Evolutionary conservation across 2,329 filamentous ascomycete genomes (phyloP), one percentile per base, ranked within the genome.

Genomic region (Penicillium frequentans): DNA sequence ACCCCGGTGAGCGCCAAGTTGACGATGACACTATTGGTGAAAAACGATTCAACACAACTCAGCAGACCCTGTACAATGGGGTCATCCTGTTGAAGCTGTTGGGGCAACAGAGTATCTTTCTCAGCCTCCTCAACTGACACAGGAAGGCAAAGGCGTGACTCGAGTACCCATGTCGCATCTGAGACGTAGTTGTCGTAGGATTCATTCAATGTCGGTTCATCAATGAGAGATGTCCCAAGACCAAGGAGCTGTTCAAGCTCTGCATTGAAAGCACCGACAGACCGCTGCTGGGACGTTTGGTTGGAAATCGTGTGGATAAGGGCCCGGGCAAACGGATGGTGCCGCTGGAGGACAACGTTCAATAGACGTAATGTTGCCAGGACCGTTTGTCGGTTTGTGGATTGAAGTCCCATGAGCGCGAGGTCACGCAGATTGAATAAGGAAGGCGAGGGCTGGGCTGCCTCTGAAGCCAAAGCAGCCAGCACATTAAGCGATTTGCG

Each of bases 341-440:
- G 93, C 63, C 91, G 86, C 70, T 89, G 88, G 56, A 98, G 80
- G 61, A 99, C 90, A 11, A 91, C 87, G 3, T 91, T 93, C 16
- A 96, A 84, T 7, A 99, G 82, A 64, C 93, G 92, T 46, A 99
- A 80, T 0, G 93, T 96, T 11, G 96, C 91, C 61, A 91, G 87
- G 16, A 96, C 89, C 1, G 95, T 98, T 70, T 97, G 93, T 52
- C 90, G 84, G 67, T 95, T 97, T 45, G 84, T 82, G 0, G 95
- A 98, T 56, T 87, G 84, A 26, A 97, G 80, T 68, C 93, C 96
- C 35, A 92, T 90, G 3, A 96, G 81, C 29, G 96, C 88, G 13
- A 99, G 83, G 75, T 99, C 95, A 24, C 96, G 90, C 10, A 99
- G 79, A 70, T 96, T 98, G 79, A 97, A 99, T 0, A 99, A 81